Percentiles rank a stretch among this genome's conserved stretches.
phyloP scores from a whole-genome alignment of 768 basidiomycete genomes.

The Podaxis rugospora region DNA sequence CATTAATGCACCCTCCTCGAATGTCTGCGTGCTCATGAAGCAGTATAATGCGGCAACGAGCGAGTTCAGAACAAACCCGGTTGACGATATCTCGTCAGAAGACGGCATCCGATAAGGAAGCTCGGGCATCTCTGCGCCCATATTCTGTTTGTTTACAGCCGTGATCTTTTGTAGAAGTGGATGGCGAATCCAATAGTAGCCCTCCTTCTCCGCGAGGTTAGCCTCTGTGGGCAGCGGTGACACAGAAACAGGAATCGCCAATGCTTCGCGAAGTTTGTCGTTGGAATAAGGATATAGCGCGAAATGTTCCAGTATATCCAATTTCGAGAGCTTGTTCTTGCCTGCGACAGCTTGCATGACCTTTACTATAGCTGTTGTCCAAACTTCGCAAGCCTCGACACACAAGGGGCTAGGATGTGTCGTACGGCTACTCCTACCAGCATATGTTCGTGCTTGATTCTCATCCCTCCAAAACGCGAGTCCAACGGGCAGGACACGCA shows the following conservation, averaged over 20 bases:
- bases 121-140: not conserved
- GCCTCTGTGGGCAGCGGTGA: slow-evolving; percentile 13
- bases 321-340: slow-evolving; percentile 27
- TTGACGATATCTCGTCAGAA: slow-evolving; percentile 26
- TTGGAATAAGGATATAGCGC: slow-evolving; percentile 32
- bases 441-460: slow-evolving; percentile 24
- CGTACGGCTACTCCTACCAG: slow-evolving; percentile 33
- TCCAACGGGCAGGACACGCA: slow-evolving; percentile 41
- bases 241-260: slow-evolving; percentile 25
- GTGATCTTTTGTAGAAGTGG: slow-evolving; percentile 29
- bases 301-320: slow-evolving; percentile 34
- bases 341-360: slow-evolving; percentile 27
- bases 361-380: slow-evolving; percentile 30
- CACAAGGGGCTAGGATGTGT: slow-evolving; percentile 41
- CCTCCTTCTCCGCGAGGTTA: slow-evolving; percentile 23
- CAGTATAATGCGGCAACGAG: slow-evolving; percentile 40
- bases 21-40: slow-evolving; percentile 37
- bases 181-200: slow-evolving; percentile 30
- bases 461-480: slow-evolving; percentile 38
- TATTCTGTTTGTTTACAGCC: slow-evolving; percentile 7
- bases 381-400: slow-evolving; percentile 36
- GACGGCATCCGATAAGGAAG: slow-evolving; percentile 29
- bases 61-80: slow-evolving; percentile 37
- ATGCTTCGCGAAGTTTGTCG: slow-evolving; percentile 24
- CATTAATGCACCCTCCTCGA: slow-evolving; percentile 41